Percentiles rank a stretch among this genome's conserved stretches.
Evolutionary conservation across 805 yeast species (phyloP).

Genomic region (Wickerhamomyces bovis): DNA sequence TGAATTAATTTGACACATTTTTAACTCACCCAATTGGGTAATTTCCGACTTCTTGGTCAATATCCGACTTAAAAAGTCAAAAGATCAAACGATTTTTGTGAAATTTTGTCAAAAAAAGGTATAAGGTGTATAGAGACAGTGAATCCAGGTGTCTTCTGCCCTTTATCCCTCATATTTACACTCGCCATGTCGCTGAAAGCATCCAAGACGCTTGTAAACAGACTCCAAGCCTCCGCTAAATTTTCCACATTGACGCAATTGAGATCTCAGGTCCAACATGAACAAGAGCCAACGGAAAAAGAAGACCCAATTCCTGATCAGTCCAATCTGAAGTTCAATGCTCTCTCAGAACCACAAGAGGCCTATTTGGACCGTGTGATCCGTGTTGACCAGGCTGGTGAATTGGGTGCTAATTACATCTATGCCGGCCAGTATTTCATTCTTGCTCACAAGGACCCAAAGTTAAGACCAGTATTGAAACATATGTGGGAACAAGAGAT

Average conservation of each 20-base stretch:
- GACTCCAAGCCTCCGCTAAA: neutral
- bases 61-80: neutral
- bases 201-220: neutral
- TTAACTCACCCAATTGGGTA: neutral
- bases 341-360: slow-evolving; percentile 40
- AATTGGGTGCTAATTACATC: slow-evolving; percentile 89
- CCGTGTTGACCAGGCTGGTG: slow-evolving; percentile 97
- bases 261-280: neutral
- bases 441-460: slow-evolving; percentile 62
- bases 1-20: neutral
- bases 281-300: neutral
- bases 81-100: neutral
- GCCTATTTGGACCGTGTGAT: slow-evolving; percentile 70
- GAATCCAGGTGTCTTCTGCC: neutral
- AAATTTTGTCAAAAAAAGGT: neutral
- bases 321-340: neutral
- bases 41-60: neutral
- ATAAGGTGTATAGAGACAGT: neutral
- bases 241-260: neutral
- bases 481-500: slow-evolving; percentile 99
- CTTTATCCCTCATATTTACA: neutral
- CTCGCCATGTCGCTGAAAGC: neutral
- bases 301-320: neutral
- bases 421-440: slow-evolving; percentile 87
- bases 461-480: slow-evolving; percentile 68